Evolutionary conservation across 164 flowering plant genomes (phyloP).

Genomic region (Tinospora cordifolia): DNA sequence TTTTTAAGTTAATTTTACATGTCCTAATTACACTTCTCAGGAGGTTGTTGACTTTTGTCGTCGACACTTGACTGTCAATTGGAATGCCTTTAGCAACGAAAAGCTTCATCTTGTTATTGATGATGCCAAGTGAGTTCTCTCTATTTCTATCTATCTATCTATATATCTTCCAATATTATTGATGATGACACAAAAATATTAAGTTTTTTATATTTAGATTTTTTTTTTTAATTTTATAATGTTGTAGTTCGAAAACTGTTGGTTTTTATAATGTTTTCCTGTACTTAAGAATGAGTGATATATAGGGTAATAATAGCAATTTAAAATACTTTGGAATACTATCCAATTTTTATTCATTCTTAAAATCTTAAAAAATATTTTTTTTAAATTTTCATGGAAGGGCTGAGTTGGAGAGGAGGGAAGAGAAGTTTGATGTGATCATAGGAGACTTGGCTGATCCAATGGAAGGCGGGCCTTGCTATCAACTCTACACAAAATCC

Average conservation of each 20-base stretch:
- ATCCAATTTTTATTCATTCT: no score
- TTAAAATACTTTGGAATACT: no score
- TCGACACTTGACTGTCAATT: slow-evolving; percentile 41
- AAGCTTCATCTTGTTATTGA: slow-evolving; percentile 69
- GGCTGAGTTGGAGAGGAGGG: slow-evolving; percentile 55
- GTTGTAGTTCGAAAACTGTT: no score
- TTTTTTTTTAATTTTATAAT: neutral
- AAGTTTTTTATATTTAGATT: no score
- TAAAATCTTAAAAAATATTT: no score
- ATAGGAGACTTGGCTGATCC: slow-evolving; percentile 88
- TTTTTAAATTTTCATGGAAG: slow-evolving; percentile 21
- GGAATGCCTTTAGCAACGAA: slow-evolving; percentile 50
- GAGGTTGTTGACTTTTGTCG: slow-evolving; percentile 88
- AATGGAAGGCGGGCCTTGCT: slow-evolving; percentile 84
- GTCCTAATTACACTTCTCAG: slow-evolving; percentile 27
- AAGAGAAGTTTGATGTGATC: slow-evolving; percentile 62
- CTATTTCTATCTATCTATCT: no score
- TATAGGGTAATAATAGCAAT: no score
- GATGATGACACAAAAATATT: no score
- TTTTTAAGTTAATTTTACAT: neutral
- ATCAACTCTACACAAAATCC: slow-evolving; percentile 78
- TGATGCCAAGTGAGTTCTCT: slow-evolving; percentile 61
- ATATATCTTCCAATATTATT: no score
- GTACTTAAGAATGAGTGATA: no score
- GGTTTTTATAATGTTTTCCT: no score